phyloP scores from a whole-genome alignment of 2,329 filamentous ascomycete species.

The Catunica adiposa region DNA sequence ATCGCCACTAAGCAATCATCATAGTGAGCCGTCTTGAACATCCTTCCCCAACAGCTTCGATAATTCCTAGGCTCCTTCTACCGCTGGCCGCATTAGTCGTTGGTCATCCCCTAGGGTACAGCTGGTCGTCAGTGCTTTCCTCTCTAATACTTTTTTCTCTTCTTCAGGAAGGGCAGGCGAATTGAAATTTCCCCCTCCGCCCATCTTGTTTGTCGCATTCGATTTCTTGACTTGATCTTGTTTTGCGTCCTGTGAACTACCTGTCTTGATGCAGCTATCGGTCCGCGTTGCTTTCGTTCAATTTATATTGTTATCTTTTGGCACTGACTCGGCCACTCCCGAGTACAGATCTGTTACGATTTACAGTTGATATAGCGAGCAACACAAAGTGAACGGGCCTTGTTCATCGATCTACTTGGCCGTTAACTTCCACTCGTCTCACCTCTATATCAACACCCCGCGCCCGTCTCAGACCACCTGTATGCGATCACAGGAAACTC shows the following conservation, averaged over 20 bases:
- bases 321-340: background rate
- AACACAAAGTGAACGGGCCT: conserved; percentile 1
- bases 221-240: background rate
- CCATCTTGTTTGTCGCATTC: background rate
- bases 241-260: background rate
- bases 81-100: background rate
- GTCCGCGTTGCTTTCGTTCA: background rate
- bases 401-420: background rate
- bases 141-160: background rate
- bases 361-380: background rate
- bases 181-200: background rate
- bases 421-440: background rate
- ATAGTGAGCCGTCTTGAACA: no score
- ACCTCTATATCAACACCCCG: background rate
- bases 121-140: background rate
- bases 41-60: background rate
- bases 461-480: background rate
- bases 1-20: no score
- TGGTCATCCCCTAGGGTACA: background rate
- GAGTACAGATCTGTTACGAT: background rate
- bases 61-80: background rate
- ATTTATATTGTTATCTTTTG: background rate
- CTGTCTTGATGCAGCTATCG: background rate
- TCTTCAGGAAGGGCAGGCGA: background rate
- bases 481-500: background rate